Evolutionary conservation across 1,139 yeast genomes (phyloP).

Genomic region (Suhomyces bokatorum): DNA sequence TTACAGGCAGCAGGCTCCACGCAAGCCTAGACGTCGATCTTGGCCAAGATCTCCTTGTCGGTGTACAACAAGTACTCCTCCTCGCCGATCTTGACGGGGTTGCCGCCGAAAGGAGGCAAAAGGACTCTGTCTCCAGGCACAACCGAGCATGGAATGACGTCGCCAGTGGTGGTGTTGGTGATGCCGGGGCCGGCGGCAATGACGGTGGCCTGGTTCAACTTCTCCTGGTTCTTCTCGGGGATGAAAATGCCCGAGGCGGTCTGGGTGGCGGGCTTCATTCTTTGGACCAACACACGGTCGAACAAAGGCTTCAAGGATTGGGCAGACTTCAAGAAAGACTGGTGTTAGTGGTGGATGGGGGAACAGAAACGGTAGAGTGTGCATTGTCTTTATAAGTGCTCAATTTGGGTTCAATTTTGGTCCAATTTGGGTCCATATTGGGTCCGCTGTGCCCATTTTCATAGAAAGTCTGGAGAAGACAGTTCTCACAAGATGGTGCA

Average conservation of each 20-base stretch:
- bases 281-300: conserved; percentile 94
- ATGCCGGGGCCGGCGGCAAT: conserved; percentile 85
- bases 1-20: conserved; percentile 2
- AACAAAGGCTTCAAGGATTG: conserved; percentile 87
- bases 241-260: conserved; percentile 94
- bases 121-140: conserved; percentile 88
- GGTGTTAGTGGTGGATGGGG: conserved; percentile 8
- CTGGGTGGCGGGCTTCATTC: conserved; percentile 86
- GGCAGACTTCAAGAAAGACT: conserved; percentile 76
- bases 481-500: background rate
- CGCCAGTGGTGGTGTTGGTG: conserved; percentile 61
- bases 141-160: conserved; percentile 69
- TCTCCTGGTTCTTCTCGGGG: conserved; percentile 95
- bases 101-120: conserved; percentile 89
- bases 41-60: conserved; percentile 93
- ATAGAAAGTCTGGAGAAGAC: background rate
- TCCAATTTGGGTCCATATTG: too few relatives aligned
- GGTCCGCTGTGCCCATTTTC: too few relatives aligned
- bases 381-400: too few relatives aligned
- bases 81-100: conserved; percentile 83
- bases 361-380: too few relatives aligned
- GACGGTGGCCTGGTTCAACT: conserved; percentile 80
- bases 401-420: too few relatives aligned
- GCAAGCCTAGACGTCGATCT: conserved; percentile 48
- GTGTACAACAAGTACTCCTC: conserved; percentile 76